Evolutionary conservation across 495 filamentous ascomycete species (phyloP).

Genomic region (Amorphotheca resinae): DNA sequence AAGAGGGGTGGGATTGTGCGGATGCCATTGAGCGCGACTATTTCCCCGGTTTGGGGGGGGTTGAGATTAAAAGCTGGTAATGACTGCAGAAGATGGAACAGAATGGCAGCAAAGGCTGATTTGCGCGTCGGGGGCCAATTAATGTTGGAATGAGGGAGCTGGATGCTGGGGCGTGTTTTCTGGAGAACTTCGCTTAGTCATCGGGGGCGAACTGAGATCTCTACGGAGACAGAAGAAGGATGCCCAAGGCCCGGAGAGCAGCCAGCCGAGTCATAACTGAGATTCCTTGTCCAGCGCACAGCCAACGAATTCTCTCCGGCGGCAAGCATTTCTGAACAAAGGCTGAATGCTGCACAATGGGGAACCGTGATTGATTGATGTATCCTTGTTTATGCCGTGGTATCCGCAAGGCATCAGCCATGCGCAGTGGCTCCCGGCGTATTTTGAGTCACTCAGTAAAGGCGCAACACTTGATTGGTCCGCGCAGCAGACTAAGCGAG

Average conservation of each 20-base stretch:
- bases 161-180: too few species aligned
- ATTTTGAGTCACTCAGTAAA: constrained; percentile 9
- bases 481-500: neutral
- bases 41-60: too few species aligned
- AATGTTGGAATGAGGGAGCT: too few species aligned
- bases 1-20: constrained; percentile 16
- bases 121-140: neutral
- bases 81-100: neutral
- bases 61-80: neutral
- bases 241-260: too few species aligned
- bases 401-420: constrained; percentile 8
- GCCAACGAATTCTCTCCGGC: neutral
- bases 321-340: neutral
- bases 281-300: neutral
- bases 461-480: constrained; percentile 4
- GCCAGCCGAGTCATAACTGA: neutral
- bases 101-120: neutral
- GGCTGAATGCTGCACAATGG: too few species aligned
- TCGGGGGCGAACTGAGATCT: too few species aligned
- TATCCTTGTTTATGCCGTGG: constrained; percentile 3
- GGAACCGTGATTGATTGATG: neutral
- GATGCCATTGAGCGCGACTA: constrained; percentile 13
- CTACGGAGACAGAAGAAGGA: too few species aligned
- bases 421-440: neutral
- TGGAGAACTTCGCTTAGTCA: too few species aligned